Base-by-base conservation (phyloP, 148 eudicot species). In the Chenopodium suecicum region DNA sequence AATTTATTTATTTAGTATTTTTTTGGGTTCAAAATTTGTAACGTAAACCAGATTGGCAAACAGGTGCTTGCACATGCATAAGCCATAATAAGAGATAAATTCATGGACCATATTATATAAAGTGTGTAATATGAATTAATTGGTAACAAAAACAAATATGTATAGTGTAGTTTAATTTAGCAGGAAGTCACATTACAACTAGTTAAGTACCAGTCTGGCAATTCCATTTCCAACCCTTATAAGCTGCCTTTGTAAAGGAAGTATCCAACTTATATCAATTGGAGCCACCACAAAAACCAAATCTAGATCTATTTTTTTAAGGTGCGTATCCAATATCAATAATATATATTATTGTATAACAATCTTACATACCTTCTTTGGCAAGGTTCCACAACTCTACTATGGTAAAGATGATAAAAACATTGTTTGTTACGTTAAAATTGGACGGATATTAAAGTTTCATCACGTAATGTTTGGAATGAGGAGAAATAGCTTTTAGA, bases 61-160 rank as follows among this genome's bases (percentile, higher is more conserved):
- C 77, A 82, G 81, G 81, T 82, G 84, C 31, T 63, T 8, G 85
- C 85, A 83, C 85, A 83, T 83, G 85, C 82, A 64, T 16, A 34
- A 7, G 68, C 78, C 11, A 63, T 62, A 75, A 75, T 32, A 48
- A 27, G 37, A 19, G 31, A 37, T 34, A 44, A 31, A 31, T 19
- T 14, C 71, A 67, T 65, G 25, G 29, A 25, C 69, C 70, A 67
- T 67, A 27, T 29, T 56, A 48, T 73, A 48, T 48, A 48, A 41
- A 41, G 44, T 41, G 54, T 13, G 12, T 9, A 50, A 9, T 64
- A 31, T 32, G 34, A 69, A 29, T 34, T 32, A 69, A 32, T 41
- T 32, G 73, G 47, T 34, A 19, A 12, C 54, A 13, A 50, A 10
- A 9, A 50, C 16, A 50, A 50, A 9, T 11, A 0, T 12, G 2